These are phyloP conservation scores for Phialophora macrospora DNA, from an alignment of 2,329 filamentous ascomycete genomes.

Conservation along the genomic window DNA sequence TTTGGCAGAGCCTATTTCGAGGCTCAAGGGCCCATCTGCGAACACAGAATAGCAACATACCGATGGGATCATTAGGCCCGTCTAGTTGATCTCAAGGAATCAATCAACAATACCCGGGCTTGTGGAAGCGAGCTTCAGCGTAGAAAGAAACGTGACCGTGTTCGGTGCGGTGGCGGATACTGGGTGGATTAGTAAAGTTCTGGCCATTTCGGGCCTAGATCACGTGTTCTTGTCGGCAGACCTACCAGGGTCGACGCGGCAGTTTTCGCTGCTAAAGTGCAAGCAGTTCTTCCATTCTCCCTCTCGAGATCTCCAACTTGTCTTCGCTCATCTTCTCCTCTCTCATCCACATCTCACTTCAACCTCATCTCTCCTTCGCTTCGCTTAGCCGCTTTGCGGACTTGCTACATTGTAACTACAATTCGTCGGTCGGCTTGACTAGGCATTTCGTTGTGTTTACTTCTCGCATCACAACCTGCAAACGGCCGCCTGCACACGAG, in stretches of 20 bases:
- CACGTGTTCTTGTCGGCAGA: not conserved
- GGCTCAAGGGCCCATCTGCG: constrained; percentile 88
- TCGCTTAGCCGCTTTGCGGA: not conserved
- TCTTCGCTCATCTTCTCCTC: not conserved
- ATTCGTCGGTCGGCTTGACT: not conserved
- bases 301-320: constrained; percentile 6
- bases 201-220: not conserved
- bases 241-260: not conserved
- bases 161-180: too few relatives aligned
- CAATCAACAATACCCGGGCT: not conserved
- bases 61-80: constrained; percentile 37
- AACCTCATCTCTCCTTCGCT: not conserved
- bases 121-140: not conserved
- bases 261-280: not conserved
- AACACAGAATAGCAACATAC: constrained; percentile 37
- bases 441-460: constrained; percentile 19
- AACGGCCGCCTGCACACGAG: constrained; percentile 17
- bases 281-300: not conserved
- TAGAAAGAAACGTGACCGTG: not conserved
- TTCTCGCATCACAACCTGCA: constrained; percentile 16
- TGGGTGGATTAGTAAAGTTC: not conserved
- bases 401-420: not conserved
- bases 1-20: constrained; percentile 97
- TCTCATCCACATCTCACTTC: constrained; percentile 1
- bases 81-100: constrained; percentile 27